A percentile compares a stretch with the other conserved stretches of the same genome.
Evolutionary conservation across 2,329 filamentous ascomycete genomes (phyloP).

Genomic region (Penicillium glabrum): DNA sequence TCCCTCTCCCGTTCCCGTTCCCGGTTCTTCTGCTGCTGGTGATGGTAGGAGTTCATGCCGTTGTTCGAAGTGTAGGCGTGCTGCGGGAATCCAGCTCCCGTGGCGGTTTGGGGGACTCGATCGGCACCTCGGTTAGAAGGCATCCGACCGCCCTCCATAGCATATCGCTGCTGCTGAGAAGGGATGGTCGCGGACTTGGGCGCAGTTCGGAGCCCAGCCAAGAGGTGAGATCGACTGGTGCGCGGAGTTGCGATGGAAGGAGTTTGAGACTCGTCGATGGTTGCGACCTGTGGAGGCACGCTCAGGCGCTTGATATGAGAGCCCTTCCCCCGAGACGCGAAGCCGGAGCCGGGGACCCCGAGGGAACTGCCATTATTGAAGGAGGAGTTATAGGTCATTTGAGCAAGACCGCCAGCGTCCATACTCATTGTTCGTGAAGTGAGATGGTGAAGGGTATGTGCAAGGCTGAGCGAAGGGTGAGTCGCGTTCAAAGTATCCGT

Average conservation of each 20-base stretch:
- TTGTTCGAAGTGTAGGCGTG: conserved; percentile 39
- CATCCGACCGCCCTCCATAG: conserved; percentile 51
- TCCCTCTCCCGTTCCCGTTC: conserved; percentile 25
- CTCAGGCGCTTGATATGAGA: conserved; percentile 85
- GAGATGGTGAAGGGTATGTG: conserved; percentile 29
- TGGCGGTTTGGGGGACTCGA: conserved; percentile 60
- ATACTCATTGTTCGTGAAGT: conserved; percentile 47
- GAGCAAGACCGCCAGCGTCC: conserved; percentile 99
- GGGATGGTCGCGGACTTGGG: conserved; percentile 81
- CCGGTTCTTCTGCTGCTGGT: background rate
- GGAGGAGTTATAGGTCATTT: conserved; percentile 89
- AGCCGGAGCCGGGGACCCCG: conserved; percentile 73
- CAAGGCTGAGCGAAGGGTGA: conserved; percentile 16
- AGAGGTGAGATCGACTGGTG: conserved; percentile 90
- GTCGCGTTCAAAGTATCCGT: conserved; percentile 12
- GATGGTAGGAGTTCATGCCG: conserved; percentile 32
- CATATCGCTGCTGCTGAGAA: conserved; percentile 58
- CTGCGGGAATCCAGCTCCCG: conserved; percentile 53
- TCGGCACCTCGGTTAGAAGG: conserved; percentile 45
- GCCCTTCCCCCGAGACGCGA: conserved; percentile 82
- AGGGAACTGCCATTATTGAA: conserved; percentile 66
- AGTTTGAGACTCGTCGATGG: conserved; percentile 64
- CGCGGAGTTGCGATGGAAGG: conserved; percentile 76
- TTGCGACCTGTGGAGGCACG: conserved; percentile 71
- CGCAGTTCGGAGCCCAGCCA: conserved; percentile 89